Percentiles rank a stretch among this genome's conserved stretches.
Conservation (phyloP, 164 flowering plant species). For the Euptelea pleiosperma region DNA sequence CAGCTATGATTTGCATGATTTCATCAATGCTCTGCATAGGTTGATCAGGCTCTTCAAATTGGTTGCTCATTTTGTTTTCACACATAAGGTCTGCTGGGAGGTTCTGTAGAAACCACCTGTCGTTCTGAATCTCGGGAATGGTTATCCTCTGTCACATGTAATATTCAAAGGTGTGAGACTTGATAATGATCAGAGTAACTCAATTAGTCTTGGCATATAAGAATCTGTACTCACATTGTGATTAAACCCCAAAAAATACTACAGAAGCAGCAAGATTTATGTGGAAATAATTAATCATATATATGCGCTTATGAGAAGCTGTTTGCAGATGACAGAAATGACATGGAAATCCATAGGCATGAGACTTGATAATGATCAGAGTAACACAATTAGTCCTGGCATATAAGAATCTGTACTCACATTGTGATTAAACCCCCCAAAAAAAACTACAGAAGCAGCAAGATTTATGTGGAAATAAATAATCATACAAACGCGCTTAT, state of each 20-base stretch:
- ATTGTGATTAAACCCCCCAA: neutral
- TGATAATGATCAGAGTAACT: neutral
- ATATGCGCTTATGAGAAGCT: no score
- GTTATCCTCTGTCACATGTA: conserved; percentile 57
- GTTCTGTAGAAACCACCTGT: conserved; percentile 72
- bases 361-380: conserved; percentile 4
- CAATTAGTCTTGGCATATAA: neutral
- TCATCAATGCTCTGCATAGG: conserved; percentile 74
- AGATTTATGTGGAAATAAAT: no score
- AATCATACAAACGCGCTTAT: no score
- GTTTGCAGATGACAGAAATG: no score
- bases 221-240: neutral
- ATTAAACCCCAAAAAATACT: neutral
- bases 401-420: neutral
- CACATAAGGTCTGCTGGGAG: conserved; percentile 69
- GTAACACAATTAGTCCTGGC: neutral
- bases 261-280: no score
- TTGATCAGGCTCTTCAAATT: conserved; percentile 67
- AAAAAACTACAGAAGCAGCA: no score
- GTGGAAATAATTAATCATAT: no score
- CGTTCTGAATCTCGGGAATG: conserved; percentile 61
- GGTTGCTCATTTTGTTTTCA: conserved; percentile 39
- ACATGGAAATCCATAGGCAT: conserved; percentile 9
- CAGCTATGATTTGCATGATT: conserved; percentile 75
- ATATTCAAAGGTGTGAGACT: conserved; percentile 13